Base-by-base conservation (phyloP, 2,329 filamentous ascomycete species). In the Colletotrichum lindemuthianum region DNA sequence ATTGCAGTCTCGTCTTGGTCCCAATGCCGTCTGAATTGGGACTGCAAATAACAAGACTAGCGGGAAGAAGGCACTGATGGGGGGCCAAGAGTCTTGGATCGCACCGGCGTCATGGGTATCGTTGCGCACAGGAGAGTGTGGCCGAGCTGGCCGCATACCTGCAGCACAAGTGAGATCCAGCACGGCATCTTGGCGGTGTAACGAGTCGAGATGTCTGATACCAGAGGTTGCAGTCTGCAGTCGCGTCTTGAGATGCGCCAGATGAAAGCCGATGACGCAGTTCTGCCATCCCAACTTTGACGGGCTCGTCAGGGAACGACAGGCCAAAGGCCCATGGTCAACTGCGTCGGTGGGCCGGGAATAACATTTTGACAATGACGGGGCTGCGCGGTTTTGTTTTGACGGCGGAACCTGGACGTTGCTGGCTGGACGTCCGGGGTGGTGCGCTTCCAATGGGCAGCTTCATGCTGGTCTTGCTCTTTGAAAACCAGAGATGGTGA, bases 61-160 rank as follows among this genome's bases (percentile, higher is more conserved):
- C 39, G 50, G 32, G 37, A 60, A 24, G 41, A 56, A 16, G 45
- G 44, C 24, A 41, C 50, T 32, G 51, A 65, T 61, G 58, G 58
- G 58, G 61, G 58, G 58, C 60, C 58, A 61, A 61, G 58, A 65
- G 52, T 60, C 57, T 60, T 60, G 61, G 57, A 55, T 13, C 43
- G 45, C 45, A 53, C 57, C 57, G 45, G 57, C 24, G 40, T 33
- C 13, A 37, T 54, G 45, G 61, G 15, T 24, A 15, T 43, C n/a
- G 51, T 36, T 12, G 7, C 61, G 56, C 56, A 57, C 50, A 55
- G 33, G 50, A 51, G 47, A 56, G 43, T 61, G 36, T 65, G 61
- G 58, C 61, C 61, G 58, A 65, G 51, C 40, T 32, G 58, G 12
- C 61, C 61, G 45, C 52, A 37, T 34, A 47, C 60, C 54, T 50